phyloP scores from a whole-genome alignment of 2,329 filamentous ascomycete species.

The Diplodia intermedia region DNA sequence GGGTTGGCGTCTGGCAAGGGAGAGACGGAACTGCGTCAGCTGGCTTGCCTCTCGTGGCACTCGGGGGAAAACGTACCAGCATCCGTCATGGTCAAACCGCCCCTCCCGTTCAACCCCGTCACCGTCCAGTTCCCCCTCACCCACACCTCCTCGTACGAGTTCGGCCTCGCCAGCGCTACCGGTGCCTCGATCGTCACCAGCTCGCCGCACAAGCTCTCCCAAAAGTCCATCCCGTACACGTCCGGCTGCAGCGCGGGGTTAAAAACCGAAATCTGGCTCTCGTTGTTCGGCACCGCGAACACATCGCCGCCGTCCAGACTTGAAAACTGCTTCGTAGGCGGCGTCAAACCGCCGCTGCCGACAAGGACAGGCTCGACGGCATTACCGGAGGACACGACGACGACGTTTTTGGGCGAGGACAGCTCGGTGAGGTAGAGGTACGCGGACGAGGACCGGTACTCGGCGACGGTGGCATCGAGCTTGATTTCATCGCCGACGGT shows the following conservation, averaged over 20 bases:
- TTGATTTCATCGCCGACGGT: constrained; percentile 69
- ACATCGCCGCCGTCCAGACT: constrained; percentile 70
- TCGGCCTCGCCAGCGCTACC: constrained; percentile 66
- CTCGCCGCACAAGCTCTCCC: constrained; percentile 73
- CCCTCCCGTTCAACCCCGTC: constrained; percentile 67
- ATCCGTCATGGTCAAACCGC: constrained; percentile 68
- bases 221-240: constrained; percentile 73
- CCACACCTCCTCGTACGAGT: constrained; percentile 72
- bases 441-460: constrained; percentile 63
- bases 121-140: constrained; percentile 69
- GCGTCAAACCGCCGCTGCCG: constrained; percentile 59
- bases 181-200: constrained; percentile 68
- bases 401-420: constrained; percentile 60
- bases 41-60: neutral
- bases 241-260: constrained; percentile 69
- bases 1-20: constrained; percentile 66
- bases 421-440: constrained; percentile 72
- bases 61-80: constrained; percentile 51
- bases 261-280: constrained; percentile 61
- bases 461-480: constrained; percentile 65
- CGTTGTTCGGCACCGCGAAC: constrained; percentile 69
- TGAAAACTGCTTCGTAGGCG: constrained; percentile 68
- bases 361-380: constrained; percentile 65
- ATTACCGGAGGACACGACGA: constrained; percentile 61
- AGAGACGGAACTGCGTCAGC: neutral